Base-by-base conservation (phyloP, 2,329 filamentous ascomycete species). In the Colletotrichum lindemuthianum region DNA sequence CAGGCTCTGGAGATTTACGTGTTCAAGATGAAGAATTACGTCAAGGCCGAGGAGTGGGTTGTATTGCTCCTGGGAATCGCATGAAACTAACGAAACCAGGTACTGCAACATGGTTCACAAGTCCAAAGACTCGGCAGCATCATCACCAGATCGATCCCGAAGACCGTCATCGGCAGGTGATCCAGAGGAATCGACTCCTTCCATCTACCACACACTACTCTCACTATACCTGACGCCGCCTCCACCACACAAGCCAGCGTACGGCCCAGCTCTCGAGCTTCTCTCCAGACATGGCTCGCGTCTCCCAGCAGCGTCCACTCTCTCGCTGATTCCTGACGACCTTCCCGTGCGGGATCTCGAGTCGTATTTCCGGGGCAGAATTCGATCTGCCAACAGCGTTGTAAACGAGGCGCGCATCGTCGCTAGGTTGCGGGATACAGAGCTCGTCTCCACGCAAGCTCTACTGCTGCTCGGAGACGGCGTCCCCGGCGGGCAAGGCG, bases 1-100 rank as follows among this genome's bases (percentile, higher is more conserved):
- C 93, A 98, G 77, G 96, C 96, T 0, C 81, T 99, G n/a, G 91
- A 96, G 74, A 97, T 99, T 56, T 99, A 97, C 75, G 95, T 98
- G 34, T 99, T 97, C 79, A 96, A 95, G 76, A 87, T 99, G 76
- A 82, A 91, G 69, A 90, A 97, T 75, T 95, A 92, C 67, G 82
- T 81, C 11, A 98, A 97, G 77, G 96, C 96, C 37, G 96, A 99
- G 85, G 93, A 97, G 90, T 97, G 81, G 67, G 88, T 82, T 50
- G 12, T 40, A 44, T 34, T 33, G 6, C 3, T 1, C 13, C 41
- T 4, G n/a, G 2, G 9, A 32, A 10, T 16, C 34, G 34, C 6
- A 40, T 40, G 11, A 4, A 8, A 8, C 67, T 77, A 59, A 75
- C 68, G 47, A 32, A 6, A 13, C 37, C 60, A 92, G 90, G 69